Conservation (phyloP, 768 basidiomycete species). For the Rhizopogon vinicolor region DNA sequence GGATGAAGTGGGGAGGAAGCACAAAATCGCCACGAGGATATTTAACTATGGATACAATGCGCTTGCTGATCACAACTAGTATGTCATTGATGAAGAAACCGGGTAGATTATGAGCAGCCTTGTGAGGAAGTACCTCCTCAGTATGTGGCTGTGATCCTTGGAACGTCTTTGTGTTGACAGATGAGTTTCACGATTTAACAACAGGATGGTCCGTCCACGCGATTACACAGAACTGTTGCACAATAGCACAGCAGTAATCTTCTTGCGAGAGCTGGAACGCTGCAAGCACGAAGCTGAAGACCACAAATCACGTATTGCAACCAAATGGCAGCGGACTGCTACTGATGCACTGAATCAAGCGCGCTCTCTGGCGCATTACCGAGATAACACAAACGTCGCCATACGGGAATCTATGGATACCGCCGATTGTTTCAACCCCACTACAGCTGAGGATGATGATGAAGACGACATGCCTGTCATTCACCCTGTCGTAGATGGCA, state of each 20-base stretch:
- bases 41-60: conserved; percentile 76
- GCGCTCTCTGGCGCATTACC: conserved; percentile 52
- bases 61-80: conserved; percentile 52
- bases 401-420: conserved; percentile 72
- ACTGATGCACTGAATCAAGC: conserved; percentile 38
- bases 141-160: conserved; percentile 29
- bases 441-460: conserved; percentile 20
- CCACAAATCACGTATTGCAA: conserved; percentile 24
- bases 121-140: conserved; percentile 81
- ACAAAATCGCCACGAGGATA: conserved; percentile 85
- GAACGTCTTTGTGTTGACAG: background rate
- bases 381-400: conserved; percentile 54
- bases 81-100: conserved; percentile 79
- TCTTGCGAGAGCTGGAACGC: conserved; percentile 45
- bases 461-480: conserved; percentile 45
- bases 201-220: conserved; percentile 35
- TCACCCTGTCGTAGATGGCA: conserved; percentile 60
- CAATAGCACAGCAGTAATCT: conserved; percentile 37
- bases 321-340: conserved; percentile 47
- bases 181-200: conserved; percentile 54
- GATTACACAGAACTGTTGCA: conserved; percentile 33
- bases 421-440: conserved; percentile 70
- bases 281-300: conserved; percentile 16
- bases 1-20: conserved; percentile 43
- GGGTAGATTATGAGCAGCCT: conserved; percentile 76